Percentiles rank a stretch among this genome's conserved stretches.
These are phyloP conservation scores for Marvania coccoides DNA, from an alignment of 139 green algal species.

Conservation along the genomic window DNA sequence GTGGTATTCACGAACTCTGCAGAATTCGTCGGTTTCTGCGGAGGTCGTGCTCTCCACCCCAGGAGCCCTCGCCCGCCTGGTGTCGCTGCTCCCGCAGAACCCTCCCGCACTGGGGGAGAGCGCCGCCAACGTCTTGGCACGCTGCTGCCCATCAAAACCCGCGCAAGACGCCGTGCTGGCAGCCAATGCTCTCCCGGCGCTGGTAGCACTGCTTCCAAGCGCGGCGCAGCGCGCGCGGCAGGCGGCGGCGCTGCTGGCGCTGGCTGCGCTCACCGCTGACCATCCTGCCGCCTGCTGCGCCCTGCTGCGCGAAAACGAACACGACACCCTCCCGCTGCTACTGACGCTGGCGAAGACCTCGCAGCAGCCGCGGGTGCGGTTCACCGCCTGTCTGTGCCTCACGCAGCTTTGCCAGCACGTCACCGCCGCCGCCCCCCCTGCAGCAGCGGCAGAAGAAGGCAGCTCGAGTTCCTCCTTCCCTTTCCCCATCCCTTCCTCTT, in stretches of 20 bases:
- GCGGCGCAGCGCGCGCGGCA: not conserved
- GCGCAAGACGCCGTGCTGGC: conserved; percentile 15
- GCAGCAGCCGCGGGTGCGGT: conserved; percentile 6
- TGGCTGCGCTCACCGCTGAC: conserved; percentile 40
- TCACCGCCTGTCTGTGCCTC: conserved; percentile 45
- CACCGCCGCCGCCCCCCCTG: not conserved
- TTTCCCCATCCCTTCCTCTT: not conserved
- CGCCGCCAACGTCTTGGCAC: conserved; percentile 39
- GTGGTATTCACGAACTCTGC: no score
- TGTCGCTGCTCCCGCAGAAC: conserved; percentile 24
- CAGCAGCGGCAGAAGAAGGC: not conserved
- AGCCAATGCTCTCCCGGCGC: conserved; percentile 12
- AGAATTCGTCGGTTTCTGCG: no score
- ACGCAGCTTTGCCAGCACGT: conserved; percentile 30
- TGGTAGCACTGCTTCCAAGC: conserved; percentile 30
- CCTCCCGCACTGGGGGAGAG: conserved; percentile 29
- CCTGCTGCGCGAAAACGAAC: conserved; percentile 14
- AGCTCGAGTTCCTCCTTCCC: not conserved
- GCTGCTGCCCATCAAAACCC: conserved; percentile 29
- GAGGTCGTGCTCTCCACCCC: conserved; percentile 8
- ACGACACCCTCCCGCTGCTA: conserved; percentile 7
- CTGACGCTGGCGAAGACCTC: conserved; percentile 24
- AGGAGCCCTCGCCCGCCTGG: conserved; percentile 31
- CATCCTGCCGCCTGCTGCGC: conserved; percentile 19
- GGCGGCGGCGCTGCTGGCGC: conserved; percentile 43